phyloP scores from a whole-genome alignment of 1,284 basidiomycete genomes.

The Trichosporon asahii region DNA sequence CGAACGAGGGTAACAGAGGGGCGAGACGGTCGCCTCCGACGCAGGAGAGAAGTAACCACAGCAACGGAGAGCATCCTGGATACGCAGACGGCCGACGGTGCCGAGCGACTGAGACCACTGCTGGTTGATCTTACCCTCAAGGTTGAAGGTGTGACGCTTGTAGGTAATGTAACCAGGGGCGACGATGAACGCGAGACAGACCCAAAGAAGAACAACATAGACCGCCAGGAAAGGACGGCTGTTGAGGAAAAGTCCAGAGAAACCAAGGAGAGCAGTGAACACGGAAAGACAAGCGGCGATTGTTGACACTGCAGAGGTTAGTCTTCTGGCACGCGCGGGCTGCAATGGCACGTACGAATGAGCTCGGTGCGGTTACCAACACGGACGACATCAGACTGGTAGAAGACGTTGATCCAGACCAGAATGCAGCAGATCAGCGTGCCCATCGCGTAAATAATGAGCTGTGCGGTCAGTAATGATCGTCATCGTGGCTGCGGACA shows the following conservation, averaged over 20 bases:
- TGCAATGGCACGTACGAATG: slow-evolving; percentile 49
- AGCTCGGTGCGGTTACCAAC: slow-evolving; percentile 63
- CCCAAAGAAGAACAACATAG: slow-evolving; percentile 69
- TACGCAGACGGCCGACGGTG: slow-evolving; percentile 57
- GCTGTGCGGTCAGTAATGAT: slow-evolving; percentile 46
- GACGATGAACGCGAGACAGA: slow-evolving; percentile 61
- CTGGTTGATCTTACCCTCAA: slow-evolving; percentile 67
- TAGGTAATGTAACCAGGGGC: slow-evolving; percentile 68
- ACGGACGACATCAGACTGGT: slow-evolving; percentile 60
- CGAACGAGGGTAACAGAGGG: slow-evolving; percentile 64
- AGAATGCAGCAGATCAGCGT: slow-evolving; percentile 60
- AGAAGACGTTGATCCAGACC: slow-evolving; percentile 65
- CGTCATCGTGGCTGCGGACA: neutral
- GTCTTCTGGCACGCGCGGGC: neutral
- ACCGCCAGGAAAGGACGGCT: slow-evolving; percentile 68
- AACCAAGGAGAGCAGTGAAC: slow-evolving; percentile 63
- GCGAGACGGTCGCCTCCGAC: slow-evolving; percentile 63
- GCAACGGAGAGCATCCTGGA: slow-evolving; percentile 64
- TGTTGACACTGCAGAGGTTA: slow-evolving; percentile 57
- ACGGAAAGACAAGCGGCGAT: slow-evolving; percentile 59
- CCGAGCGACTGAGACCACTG: slow-evolving; percentile 64
- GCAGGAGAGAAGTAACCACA: slow-evolving; percentile 67
- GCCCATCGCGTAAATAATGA: slow-evolving; percentile 58
- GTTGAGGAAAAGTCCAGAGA: slow-evolving; percentile 67
- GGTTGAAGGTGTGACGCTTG: slow-evolving; percentile 63